Evolutionary conservation across 345 rosid genomes (phyloP), one percentile per base, ranked within the genome.

Genomic region (Brassica juncea): DNA sequence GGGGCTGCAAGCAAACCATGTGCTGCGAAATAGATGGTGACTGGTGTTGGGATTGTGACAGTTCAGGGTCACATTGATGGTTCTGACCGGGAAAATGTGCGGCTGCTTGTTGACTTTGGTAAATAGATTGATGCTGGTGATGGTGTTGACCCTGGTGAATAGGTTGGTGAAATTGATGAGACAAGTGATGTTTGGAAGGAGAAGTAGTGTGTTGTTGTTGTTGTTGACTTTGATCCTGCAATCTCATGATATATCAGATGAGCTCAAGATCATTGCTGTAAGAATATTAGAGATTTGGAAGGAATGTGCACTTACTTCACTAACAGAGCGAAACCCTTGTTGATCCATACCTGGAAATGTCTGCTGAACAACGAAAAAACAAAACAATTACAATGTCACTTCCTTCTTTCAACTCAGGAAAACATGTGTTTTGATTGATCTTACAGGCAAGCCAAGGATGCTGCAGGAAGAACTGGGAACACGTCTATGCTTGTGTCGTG

Each of bases 401-500:
- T 42, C 32, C 23, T 61, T 59, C 25, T 59, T 23, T 16, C 4
- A 67, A 67, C n/a, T 59, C 61, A 42, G 25, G 30, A 39, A 52
- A 63, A 27, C 14, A 16, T 37, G 68, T 0, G 32, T 72, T 69
- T 72, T 69, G 62, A 74, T 37, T 39, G 37, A 23, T 54, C 91
- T 91, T 86, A 94, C 97, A 68, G 91, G 84, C 81, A 92, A 85
- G 65, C 83, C 80, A 80, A 90, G 77, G 58, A 91, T 83, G 66
- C 72, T 84, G 63, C 94, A 83, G n/a, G 76, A 77, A 14, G 89
- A 82, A 34, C 74, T 90, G 63, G 89, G 83, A 52, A 73, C 34
- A 72, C 94, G 95, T 77, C 95, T 86, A 47, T 84, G 89, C 82
- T 94, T 94, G 84, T 90, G 99, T 84, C 99, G 84, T 25, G 99